Percentiles rank a stretch among this genome's conserved stretches.
phyloP scores from a whole-genome alignment of 345 rosid species.

The Toxicodendron radicans region DNA sequence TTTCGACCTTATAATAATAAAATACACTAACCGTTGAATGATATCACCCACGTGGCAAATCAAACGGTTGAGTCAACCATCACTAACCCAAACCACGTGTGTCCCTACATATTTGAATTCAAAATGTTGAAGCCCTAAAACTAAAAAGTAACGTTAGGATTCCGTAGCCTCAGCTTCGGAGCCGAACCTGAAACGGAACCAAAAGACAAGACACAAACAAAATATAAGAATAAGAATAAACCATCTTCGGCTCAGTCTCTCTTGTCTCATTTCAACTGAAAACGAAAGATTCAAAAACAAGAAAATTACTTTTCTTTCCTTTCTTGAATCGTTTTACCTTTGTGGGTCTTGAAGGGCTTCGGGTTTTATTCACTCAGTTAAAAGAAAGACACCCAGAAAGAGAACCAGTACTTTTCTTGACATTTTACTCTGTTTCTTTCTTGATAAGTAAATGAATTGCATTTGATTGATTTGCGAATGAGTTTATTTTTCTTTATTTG shows the following conservation, averaged over 20 bases:
- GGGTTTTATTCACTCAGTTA: background rate
- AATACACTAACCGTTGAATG: background rate
- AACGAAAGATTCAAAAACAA: background rate
- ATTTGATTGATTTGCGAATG: background rate
- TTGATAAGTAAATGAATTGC: background rate
- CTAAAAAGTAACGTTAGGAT: slow-evolving; percentile 31
- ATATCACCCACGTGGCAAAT: background rate
- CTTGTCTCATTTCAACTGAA: background rate
- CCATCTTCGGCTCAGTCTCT: background rate
- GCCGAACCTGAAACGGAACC: slow-evolving; percentile 19
- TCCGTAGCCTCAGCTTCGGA: background rate
- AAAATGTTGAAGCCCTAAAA: slow-evolving; percentile 7
- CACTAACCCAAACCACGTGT: slow-evolving; percentile 9
- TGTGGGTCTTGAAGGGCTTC: background rate
- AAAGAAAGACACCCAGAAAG: background rate
- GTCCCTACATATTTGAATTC: slow-evolving; percentile 32
- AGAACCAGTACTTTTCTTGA: slow-evolving; percentile 11
- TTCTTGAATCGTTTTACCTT: background rate
- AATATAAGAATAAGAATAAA: background rate
- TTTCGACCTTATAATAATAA: no score
- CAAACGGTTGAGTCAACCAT: slow-evolving; percentile 14
- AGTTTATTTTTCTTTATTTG: background rate
- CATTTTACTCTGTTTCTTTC: slow-evolving; percentile 3
- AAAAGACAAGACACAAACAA: background rate
- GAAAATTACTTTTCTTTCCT: background rate